Conservation (phyloP, 768 basidiomycete genomes). For the Kwoniella sp. region DNA sequence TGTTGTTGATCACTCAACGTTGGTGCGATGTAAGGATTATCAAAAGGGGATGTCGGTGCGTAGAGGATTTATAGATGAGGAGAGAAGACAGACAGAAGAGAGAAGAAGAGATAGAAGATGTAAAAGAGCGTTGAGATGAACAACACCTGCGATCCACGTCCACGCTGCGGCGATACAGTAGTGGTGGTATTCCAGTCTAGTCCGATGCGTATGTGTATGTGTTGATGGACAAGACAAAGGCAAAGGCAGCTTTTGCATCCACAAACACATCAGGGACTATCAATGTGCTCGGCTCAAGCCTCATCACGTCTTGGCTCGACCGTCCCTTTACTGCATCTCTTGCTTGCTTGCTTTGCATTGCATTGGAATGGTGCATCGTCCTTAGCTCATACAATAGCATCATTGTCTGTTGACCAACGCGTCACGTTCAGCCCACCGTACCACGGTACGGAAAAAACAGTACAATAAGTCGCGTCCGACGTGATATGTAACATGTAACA, state of each 20-base stretch:
- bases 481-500: slow-evolving; percentile 3
- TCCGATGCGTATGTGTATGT: neutral
- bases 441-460: neutral
- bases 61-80: neutral
- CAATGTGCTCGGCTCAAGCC: slow-evolving; percentile 77
- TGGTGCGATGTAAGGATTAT: neutral
- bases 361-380: too few species aligned
- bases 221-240: too few species aligned
- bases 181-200: slow-evolving; percentile 4
- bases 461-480: neutral
- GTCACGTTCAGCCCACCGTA: slow-evolving; percentile 6
- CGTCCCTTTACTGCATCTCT: neutral
- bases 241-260: neutral
- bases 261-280: neutral
- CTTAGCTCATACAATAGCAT: slow-evolving; percentile 51
- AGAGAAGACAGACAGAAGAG: slow-evolving; percentile 4
- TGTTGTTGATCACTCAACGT: slow-evolving; percentile 14
- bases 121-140: slow-evolving; percentile 15
- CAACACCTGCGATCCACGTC: neutral
- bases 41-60: neutral
- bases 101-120: slow-evolving; percentile 11
- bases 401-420: neutral
- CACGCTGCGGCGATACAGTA: neutral
- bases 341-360: neutral
- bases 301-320: slow-evolving; percentile 65